Evolutionary conservation across 225 moss, liverwort and hornwort species (phyloP).

Genomic region (Sphagnum tenellum): DNA sequence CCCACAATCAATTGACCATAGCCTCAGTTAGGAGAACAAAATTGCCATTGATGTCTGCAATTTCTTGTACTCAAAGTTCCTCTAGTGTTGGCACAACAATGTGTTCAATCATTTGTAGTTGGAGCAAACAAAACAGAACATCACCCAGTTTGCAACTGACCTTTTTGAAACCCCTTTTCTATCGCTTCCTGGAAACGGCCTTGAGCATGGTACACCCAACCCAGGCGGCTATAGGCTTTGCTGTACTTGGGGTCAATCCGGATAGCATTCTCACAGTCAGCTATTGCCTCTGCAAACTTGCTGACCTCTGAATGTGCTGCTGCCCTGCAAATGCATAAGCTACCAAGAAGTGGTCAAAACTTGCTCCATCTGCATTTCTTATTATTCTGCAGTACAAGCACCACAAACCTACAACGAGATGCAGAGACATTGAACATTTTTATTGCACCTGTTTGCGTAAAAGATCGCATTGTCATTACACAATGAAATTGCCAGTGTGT

Average conservation of each 20-base stretch:
- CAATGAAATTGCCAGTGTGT: conserved; percentile 47
- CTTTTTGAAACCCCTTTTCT: conserved; percentile 47
- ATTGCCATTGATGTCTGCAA: too few species aligned
- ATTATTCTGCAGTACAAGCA: neutral
- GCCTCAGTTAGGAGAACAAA: too few species aligned
- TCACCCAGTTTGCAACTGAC: conserved; percentile 5
- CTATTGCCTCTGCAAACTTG: conserved; percentile 47
- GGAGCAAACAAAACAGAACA: neutral
- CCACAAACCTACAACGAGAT: too few species aligned
- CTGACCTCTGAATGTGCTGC: conserved; percentile 52
- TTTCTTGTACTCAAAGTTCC: too few species aligned
- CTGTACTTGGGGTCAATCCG: conserved; percentile 42
- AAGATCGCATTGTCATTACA: conserved; percentile 46
- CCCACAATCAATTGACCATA: neutral
- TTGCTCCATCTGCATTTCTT: neutral
- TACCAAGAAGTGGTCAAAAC: neutral
- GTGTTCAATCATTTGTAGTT: too few species aligned
- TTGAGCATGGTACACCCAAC: conserved; percentile 45
- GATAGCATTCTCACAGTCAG: conserved; percentile 52
- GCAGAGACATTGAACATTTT: neutral
- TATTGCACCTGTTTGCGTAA: conserved; percentile 34
- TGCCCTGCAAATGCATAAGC: conserved; percentile 25
- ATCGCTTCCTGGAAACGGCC: conserved; percentile 45
- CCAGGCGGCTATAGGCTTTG: conserved; percentile 58
- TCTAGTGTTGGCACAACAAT: too few species aligned